Percentiles rank a stretch among this genome's conserved stretches.
Evolutionary conservation across 176 grass and related monocot species (phyloP).

Genomic region (Aegilops umbellulata): DNA sequence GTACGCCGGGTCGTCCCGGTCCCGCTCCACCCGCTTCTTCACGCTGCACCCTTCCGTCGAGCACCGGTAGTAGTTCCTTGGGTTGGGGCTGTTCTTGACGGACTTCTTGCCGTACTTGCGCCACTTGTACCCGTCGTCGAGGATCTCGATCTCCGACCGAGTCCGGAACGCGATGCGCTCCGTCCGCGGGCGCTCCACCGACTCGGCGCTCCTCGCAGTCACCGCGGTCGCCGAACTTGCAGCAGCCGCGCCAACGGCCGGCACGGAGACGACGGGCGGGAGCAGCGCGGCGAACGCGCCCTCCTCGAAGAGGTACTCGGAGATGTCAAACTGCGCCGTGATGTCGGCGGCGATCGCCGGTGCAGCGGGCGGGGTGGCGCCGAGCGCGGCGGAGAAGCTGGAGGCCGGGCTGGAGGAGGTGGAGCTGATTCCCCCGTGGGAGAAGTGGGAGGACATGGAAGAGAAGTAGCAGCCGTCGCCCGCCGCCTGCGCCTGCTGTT

Average conservation of each 20-base stretch:
- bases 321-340: slow-evolving; percentile 52
- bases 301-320: slow-evolving; percentile 62
- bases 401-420: slow-evolving; percentile 41
- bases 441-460: slow-evolving; percentile 46
- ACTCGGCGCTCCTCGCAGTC: slow-evolving; percentile 30
- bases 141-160: slow-evolving; percentile 71
- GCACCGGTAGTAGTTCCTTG: slow-evolving; percentile 98
- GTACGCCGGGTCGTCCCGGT: slow-evolving; percentile 77
- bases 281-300: slow-evolving; percentile 10
- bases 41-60: slow-evolving; percentile 95
- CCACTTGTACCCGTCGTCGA: slow-evolving; percentile 96
- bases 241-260: too few relatives aligned
- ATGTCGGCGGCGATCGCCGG: background rate
- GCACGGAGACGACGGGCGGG: background rate
- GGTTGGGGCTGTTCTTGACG: slow-evolving; percentile 97
- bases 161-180: slow-evolving; percentile 86
- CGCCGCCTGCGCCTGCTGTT: slow-evolving; percentile 32
- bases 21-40: slow-evolving; percentile 98
- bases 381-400: slow-evolving; percentile 52
- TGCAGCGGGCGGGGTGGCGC: background rate
- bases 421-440: slow-evolving; percentile 36
- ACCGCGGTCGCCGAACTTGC: too few relatives aligned
- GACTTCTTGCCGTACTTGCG: slow-evolving; percentile 99
- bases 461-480: slow-evolving; percentile 23
- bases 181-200: slow-evolving; percentile 47